Percentiles rank a stretch among this genome's conserved stretches.
Conservation (phyloP, 306 rosid species). For the Cicer cuneatum region DNA sequence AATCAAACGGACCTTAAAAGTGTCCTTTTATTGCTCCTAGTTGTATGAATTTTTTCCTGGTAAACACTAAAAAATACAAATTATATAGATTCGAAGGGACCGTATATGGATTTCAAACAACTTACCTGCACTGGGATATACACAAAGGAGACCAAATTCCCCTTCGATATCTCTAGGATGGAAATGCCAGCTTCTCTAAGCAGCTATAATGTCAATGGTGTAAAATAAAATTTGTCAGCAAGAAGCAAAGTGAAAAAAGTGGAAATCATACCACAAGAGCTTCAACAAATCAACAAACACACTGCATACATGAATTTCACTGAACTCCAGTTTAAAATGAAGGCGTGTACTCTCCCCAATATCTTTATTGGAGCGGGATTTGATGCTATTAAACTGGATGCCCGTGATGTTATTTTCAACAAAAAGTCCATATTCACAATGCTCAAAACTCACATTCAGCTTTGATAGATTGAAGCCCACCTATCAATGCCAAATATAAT, state of each 20-base stretch:
- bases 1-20: too few species aligned
- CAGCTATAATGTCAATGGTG: slow-evolving; percentile 59
- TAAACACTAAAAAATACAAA: slow-evolving; percentile 23
- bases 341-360: slow-evolving; percentile 81
- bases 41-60: background rate
- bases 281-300: slow-evolving; percentile 40
- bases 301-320: slow-evolving; percentile 85
- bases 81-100: slow-evolving; percentile 19
- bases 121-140: slow-evolving; percentile 78
- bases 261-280: slow-evolving; percentile 37
- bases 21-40: too few species aligned
- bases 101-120: slow-evolving; percentile 30
- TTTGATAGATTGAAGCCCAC: slow-evolving; percentile 78
- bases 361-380: slow-evolving; percentile 63
- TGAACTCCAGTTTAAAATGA: slow-evolving; percentile 78
- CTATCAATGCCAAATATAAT: slow-evolving; percentile 54
- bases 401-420: slow-evolving; percentile 80
- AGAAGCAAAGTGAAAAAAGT: slow-evolving; percentile 30
- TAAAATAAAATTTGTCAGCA: slow-evolving; percentile 44
- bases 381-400: slow-evolving; percentile 70
- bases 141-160: slow-evolving; percentile 62
- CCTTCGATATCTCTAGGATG: slow-evolving; percentile 74
- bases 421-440: slow-evolving; percentile 65
- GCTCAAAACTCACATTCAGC: slow-evolving; percentile 69
- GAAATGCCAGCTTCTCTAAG: slow-evolving; percentile 83